Evolutionary conservation across 345 rosid species (phyloP).

Genomic region (Arabidopsis arenosa): DNA sequence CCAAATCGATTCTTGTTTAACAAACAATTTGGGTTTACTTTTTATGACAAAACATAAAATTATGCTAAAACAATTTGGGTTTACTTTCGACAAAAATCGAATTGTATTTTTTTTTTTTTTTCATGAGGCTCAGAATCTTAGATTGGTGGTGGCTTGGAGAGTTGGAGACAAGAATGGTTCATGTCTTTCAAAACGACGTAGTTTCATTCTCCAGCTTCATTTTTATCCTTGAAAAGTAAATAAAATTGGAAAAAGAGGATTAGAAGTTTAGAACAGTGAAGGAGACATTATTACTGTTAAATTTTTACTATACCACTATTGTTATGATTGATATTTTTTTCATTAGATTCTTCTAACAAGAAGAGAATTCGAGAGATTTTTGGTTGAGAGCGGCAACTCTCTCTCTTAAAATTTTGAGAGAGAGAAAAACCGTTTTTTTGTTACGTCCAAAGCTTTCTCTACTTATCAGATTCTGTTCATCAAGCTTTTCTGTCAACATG

Average conservation of each 20-base stretch:
- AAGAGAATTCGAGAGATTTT: too few species aligned
- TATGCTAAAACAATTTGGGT: background rate
- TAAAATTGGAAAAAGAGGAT: background rate
- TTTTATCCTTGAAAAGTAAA: background rate
- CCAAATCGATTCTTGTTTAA: background rate
- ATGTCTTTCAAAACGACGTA: background rate
- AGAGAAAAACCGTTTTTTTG: too few species aligned
- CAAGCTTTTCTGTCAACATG: too few species aligned
- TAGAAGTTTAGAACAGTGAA: background rate
- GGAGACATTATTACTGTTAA: background rate
- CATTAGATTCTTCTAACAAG: too few species aligned
- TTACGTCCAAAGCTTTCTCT: too few species aligned
- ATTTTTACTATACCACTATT: too few species aligned
- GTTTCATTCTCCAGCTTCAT: background rate
- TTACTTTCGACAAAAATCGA: background rate
- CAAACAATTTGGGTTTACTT: background rate
- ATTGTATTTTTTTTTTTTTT: background rate
- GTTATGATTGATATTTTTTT: too few species aligned
- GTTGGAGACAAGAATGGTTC: slow-evolving; percentile 13
- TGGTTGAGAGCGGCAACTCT: too few species aligned
- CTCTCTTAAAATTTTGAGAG: too few species aligned
- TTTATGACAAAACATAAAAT: background rate
- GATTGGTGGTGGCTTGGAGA: slow-evolving; percentile 9
- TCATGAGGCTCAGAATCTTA: background rate
- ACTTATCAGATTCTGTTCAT: too few species aligned